phyloP scores from a whole-genome alignment of 2,329 filamentous ascomycete species.

The Fusarium tjaetaba region DNA sequence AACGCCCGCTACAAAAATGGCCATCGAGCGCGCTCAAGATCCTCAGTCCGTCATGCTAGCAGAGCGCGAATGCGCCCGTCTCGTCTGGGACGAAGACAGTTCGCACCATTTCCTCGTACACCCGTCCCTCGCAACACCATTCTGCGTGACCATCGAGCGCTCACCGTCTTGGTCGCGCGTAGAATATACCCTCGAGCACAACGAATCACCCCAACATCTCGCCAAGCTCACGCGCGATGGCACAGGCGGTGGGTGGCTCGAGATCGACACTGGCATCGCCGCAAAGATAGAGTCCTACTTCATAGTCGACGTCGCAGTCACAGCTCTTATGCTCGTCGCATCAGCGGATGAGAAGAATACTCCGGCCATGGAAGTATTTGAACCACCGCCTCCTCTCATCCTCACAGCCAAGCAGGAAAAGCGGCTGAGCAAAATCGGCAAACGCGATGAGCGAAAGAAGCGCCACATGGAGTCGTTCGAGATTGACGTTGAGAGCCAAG shows the following conservation, averaged over 20 bases:
- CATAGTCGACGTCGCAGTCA: slow-evolving; percentile 69
- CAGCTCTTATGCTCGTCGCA: slow-evolving; percentile 69
- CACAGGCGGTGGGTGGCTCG: slow-evolving; percentile 67
- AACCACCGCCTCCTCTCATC: slow-evolving; percentile 61
- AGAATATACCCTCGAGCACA: slow-evolving; percentile 73
- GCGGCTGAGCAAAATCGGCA: slow-evolving; percentile 46
- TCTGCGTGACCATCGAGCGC: slow-evolving; percentile 68
- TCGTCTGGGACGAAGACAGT: slow-evolving; percentile 76
- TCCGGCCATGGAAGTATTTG: slow-evolving; percentile 61
- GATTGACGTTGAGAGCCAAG: slow-evolving; percentile 71
- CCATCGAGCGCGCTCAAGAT: slow-evolving; percentile 68
- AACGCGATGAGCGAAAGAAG: slow-evolving; percentile 45
- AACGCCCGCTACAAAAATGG: slow-evolving; percentile 69
- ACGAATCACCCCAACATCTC: slow-evolving; percentile 68
- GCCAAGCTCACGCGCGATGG: slow-evolving; percentile 70
- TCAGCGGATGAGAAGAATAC: slow-evolving; percentile 63
- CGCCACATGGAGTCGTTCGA: slow-evolving; percentile 65
- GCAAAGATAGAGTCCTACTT: slow-evolving; percentile 69
- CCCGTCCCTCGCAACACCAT: slow-evolving; percentile 70
- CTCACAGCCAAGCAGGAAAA: slow-evolving; percentile 40
- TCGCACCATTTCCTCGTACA: slow-evolving; percentile 70
- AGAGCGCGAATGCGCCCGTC: slow-evolving; percentile 73
- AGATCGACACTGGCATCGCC: slow-evolving; percentile 70
- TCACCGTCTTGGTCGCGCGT: slow-evolving; percentile 68
- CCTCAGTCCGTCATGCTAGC: slow-evolving; percentile 69